These are phyloP conservation scores for Hura crepitans DNA, from an alignment of 441 rosid genomes.

Conservation along the genomic window DNA sequence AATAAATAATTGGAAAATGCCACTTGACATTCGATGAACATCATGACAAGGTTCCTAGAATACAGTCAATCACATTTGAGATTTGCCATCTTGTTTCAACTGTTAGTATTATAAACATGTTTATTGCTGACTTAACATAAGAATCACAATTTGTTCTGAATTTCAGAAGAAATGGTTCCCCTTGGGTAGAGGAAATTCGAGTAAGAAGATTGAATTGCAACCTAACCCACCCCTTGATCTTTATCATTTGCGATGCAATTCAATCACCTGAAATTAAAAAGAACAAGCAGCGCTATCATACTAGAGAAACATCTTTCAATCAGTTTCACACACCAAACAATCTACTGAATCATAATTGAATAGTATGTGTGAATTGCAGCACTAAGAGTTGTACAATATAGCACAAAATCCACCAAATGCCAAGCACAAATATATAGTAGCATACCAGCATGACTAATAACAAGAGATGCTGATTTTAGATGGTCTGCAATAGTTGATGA, in stretches of 20 bases:
- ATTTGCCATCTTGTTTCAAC: not conserved
- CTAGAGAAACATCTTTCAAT: not conserved
- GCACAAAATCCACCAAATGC: not conserved
- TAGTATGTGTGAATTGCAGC: not conserved
- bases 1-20: not conserved
- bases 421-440: not conserved
- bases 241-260: not conserved
- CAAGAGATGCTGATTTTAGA: constrained; percentile 74
- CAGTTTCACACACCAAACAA: not conserved
- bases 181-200: not conserved
- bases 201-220: not conserved
- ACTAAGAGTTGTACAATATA: not conserved
- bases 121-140: not conserved
- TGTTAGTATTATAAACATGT: not conserved
- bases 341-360: not conserved
- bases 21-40: not conserved
- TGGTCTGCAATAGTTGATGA: constrained; percentile 75
- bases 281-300: not conserved
- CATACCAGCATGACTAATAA: constrained; percentile 80
- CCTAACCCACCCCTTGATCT: not conserved
- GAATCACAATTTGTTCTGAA: not conserved
- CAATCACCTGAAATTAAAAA: not conserved
- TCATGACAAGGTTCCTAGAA: not conserved
- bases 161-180: not conserved
- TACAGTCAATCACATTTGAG: not conserved